Percentiles rank a stretch among this genome's conserved stretches.
These are phyloP conservation scores for Ophiocordyceps robertsii DNA, from an alignment of 2,329 filamentous ascomycete genomes.

Conservation along the genomic window DNA sequence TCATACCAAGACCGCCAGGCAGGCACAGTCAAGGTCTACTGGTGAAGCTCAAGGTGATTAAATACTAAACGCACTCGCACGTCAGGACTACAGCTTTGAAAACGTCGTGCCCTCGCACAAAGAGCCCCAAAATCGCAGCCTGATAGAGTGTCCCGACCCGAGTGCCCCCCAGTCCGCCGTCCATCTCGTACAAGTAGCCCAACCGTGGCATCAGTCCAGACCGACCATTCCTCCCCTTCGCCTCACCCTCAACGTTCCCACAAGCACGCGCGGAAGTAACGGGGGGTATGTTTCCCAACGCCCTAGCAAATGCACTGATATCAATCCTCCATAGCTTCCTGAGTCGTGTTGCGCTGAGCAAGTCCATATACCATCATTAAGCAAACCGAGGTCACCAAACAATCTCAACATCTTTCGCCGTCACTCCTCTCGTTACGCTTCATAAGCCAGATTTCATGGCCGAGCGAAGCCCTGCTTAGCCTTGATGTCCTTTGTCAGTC, in stretches of 20 bases:
- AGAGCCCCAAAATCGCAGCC: too few relatives aligned
- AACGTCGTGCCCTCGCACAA: too few relatives aligned
- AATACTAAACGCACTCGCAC: too few relatives aligned
- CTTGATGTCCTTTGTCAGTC: conserved; percentile 2
- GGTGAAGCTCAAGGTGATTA: too few relatives aligned
- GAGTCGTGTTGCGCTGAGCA: not conserved
- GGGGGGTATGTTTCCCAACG: conserved; percentile 20
- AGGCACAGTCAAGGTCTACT: too few relatives aligned
- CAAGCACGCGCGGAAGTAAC: conserved; percentile 4
- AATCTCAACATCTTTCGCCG: not conserved
- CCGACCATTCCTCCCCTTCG: not conserved
- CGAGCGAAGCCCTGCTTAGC: conserved; percentile 17
- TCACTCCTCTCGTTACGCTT: not conserved
- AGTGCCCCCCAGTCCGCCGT: too few relatives aligned
- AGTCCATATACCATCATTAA: conserved; percentile 2
- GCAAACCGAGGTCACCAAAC: not conserved
- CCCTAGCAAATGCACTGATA: conserved; percentile 17
- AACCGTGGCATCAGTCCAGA: not conserved
- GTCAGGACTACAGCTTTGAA: too few relatives aligned
- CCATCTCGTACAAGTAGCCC: not conserved
- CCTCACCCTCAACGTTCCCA: not conserved
- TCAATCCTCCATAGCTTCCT: not conserved
- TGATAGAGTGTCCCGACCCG: too few relatives aligned
- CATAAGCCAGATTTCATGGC: conserved; percentile 7
- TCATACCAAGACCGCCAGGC: too few relatives aligned